These are phyloP conservation scores for Haplosporangium gracile DNA, from an alignment of 192 early-diverging fungal genomes.

Conservation along the genomic window DNA sequence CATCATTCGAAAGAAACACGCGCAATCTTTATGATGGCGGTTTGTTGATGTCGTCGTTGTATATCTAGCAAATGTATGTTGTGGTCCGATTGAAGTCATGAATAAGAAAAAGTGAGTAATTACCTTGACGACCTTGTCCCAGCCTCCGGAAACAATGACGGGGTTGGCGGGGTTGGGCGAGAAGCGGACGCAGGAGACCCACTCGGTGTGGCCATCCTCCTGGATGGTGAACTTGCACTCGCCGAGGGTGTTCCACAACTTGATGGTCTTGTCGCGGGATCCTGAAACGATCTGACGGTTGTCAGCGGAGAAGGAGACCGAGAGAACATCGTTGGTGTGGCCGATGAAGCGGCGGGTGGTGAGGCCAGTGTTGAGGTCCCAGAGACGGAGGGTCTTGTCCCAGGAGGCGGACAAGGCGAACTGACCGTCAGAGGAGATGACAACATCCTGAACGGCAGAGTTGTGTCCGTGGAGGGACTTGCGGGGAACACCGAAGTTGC, in stretches of 20 bases:
- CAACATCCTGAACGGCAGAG: slow-evolving; percentile 99
- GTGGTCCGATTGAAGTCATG: neutral
- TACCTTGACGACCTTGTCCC: slow-evolving; percentile 99
- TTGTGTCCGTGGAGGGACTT: slow-evolving; percentile 97
- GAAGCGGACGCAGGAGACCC: slow-evolving; percentile 99
- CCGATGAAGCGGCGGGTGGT: slow-evolving; percentile 98
- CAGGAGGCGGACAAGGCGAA: slow-evolving; percentile 98
- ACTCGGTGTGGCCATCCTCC: slow-evolving; percentile 97
- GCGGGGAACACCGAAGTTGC: slow-evolving; percentile 91
- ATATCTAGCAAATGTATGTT: slow-evolving; percentile 8
- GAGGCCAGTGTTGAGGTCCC: slow-evolving; percentile 96
- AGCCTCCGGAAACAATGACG: slow-evolving; percentile 97
- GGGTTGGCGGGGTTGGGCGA: slow-evolving; percentile 99
- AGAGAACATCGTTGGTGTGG: slow-evolving; percentile 98
- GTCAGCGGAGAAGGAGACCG: slow-evolving; percentile 99
- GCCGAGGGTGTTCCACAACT: slow-evolving; percentile 99
- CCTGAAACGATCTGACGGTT: slow-evolving; percentile 99
- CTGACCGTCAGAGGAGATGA: slow-evolving; percentile 98
- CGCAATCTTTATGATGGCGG: slow-evolving; percentile 9
- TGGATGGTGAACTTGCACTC: slow-evolving; percentile 99
- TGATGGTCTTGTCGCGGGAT: slow-evolving; percentile 99
- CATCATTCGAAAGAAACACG: slow-evolving; percentile 44
- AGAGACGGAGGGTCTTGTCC: slow-evolving; percentile 99
- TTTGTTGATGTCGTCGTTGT: slow-evolving; percentile 31
- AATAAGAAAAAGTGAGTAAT: slow-evolving; percentile 21